Conservation (phyloP, 2,329 filamentous ascomycete genomes). For the Tolypocladium tropicale region DNA sequence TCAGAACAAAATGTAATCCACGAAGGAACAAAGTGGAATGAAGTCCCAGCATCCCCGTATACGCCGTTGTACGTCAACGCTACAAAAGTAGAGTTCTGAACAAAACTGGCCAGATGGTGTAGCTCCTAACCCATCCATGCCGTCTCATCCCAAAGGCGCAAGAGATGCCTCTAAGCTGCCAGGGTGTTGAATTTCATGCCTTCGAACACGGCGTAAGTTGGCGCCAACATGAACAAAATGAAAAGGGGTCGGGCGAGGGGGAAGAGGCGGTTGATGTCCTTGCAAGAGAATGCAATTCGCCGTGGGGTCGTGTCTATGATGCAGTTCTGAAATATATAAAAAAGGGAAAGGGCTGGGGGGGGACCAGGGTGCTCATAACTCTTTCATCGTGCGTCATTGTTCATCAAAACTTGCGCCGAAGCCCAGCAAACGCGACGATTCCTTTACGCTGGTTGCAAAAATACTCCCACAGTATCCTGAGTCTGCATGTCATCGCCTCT, state of each 20-base stretch:
- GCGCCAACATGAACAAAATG: background rate
- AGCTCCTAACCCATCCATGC: background rate
- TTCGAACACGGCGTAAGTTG: no score
- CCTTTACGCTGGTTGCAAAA: conserved; percentile 22
- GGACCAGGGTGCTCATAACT: conserved; percentile 10
- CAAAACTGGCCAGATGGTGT: background rate
- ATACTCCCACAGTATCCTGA: conserved; percentile 9
- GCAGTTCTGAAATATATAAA: background rate
- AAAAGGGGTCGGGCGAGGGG: background rate
- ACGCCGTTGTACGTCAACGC: background rate
- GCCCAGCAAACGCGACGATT: conserved; percentile 11
- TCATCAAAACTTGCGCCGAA: conserved; percentile 8
- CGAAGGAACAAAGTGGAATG: background rate
- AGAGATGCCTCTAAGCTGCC: no score
- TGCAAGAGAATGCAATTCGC: conserved; percentile 12
- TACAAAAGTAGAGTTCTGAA: background rate
- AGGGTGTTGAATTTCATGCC: background rate
- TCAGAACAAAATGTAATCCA: background rate
- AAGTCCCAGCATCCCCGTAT: background rate
- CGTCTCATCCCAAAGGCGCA: background rate
- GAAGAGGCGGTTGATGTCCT: background rate
- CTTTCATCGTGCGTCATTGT: conserved; percentile 8
- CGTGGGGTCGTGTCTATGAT: conserved; percentile 22
- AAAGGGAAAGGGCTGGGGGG: background rate
- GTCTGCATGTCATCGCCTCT: background rate